Base-by-base conservation (phyloP, 306 rosid species). In the Abrus pulchellus region DNA sequence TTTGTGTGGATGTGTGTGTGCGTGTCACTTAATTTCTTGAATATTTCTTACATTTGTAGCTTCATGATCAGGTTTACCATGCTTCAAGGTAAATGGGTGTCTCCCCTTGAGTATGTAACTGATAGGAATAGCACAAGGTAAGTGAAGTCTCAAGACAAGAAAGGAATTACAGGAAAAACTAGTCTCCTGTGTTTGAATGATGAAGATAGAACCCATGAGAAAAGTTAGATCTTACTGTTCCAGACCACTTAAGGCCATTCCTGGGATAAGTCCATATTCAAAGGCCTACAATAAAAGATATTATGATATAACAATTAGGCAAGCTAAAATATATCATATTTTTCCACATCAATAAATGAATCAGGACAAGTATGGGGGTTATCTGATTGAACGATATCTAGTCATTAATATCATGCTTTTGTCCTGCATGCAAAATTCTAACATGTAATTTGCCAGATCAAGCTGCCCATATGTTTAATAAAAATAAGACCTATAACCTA, bases 31-130 rank as follows among this genome's bases (percentile, higher is more conserved):
- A 28, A 78, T 83, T 78, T 64, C 47, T 64, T 27, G 68, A 82
- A 48, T 61, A 76, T 52, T 72, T 78, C 99, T 90, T 74, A 93
- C 99, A 82, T 88, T 52, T 81, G 96, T 93, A 68, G 96, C 91
- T 83, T 93, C 85, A 80, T 93, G 95, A 87, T 95, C 99, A 53
- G 99, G 96, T 86, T 87, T 91, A 69, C 98, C 97, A 84, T 95
- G 99, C 89, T 87, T 95, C 88, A 93, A 84, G 4, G 94, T 93
- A 47, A 84, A 64, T n/a, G 97, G 89, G 27, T 82, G 84, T 87
- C 87, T 95, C 83, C 99, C 99, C 87, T 89, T 93, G 83, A 91
- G 82, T 83, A 95, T 41, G 60, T 91, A 95, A 84, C 99, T 95
- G 90, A 54, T 3, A 66, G 56, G 76, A 63, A 82, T 8, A 77